phyloP scores from a whole-genome alignment of 768 basidiomycete species.

The Pisolithus microcarpus region DNA sequence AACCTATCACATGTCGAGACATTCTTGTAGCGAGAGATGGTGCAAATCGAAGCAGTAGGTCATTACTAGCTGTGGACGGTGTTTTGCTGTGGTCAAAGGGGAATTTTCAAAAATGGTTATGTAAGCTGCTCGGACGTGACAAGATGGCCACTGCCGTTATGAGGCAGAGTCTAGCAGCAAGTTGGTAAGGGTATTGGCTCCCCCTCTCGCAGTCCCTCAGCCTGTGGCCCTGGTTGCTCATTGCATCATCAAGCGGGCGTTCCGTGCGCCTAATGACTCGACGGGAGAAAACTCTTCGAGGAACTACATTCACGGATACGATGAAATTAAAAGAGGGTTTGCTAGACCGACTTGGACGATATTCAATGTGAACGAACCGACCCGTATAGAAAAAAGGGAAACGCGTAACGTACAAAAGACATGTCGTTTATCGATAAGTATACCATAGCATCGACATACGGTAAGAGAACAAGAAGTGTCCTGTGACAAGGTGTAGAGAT shows the following conservation, averaged over 20 bases:
- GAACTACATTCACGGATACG: constrained; percentile 7
- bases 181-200: no score
- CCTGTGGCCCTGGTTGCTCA: no score
- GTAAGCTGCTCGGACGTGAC: not conserved
- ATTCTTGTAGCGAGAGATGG: constrained; percentile 6
- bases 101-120: not conserved
- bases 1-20: constrained; percentile 34
- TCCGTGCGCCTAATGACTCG: no score
- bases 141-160: no score
- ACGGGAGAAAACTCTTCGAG: not conserved
- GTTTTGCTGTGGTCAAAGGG: no score
- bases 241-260: constrained; percentile 1
- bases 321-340: constrained; percentile 4
- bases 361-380: not conserved
- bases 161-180: no score
- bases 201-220: no score
- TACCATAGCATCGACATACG: constrained; percentile 14
- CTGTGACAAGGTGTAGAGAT: constrained; percentile 6
- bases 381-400: constrained; percentile 8
- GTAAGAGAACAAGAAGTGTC: constrained; percentile 12
- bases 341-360: constrained; percentile 3
- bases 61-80: no score
- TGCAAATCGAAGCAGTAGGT: no score
- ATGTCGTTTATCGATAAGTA: constrained; percentile 28
- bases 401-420: constrained; percentile 12